Evolutionary conservation across 768 basidiomycete species (phyloP).

Genomic region (Lactarius akahatsu): DNA sequence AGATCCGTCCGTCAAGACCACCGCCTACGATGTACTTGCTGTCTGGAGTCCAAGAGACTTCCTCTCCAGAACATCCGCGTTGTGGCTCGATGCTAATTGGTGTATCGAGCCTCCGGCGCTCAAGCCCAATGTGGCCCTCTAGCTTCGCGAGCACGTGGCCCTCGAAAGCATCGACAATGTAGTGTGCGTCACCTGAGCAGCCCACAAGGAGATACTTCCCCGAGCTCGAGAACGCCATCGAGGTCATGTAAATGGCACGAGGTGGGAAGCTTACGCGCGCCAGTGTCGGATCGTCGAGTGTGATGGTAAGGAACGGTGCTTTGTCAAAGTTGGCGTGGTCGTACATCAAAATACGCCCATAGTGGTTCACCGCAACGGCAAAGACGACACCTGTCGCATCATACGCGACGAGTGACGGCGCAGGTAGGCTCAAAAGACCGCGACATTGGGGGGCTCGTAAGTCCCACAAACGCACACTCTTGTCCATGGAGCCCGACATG

Average conservation of each 20-base stretch:
- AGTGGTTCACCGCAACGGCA: slow-evolving; percentile 81
- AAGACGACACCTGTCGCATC: slow-evolving; percentile 82
- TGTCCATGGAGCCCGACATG: slow-evolving; percentile 92
- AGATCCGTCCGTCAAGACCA: slow-evolving; percentile 79
- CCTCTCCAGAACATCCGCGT: slow-evolving; percentile 87
- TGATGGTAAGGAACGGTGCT: slow-evolving; percentile 83
- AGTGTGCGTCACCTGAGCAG: slow-evolving; percentile 90
- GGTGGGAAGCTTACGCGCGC: slow-evolving; percentile 79
- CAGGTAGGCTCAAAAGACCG: slow-evolving; percentile 73
- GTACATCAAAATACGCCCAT: slow-evolving; percentile 80
- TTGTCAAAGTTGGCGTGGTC: slow-evolving; percentile 87
- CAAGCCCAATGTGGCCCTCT: slow-evolving; percentile 81
- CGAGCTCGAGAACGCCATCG: slow-evolving; percentile 84
- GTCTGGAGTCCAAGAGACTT: slow-evolving; percentile 93
- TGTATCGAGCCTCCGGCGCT: slow-evolving; percentile 53
- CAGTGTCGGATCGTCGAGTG: slow-evolving; percentile 79
- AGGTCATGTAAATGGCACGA: slow-evolving; percentile 87
- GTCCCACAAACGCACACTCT: slow-evolving; percentile 96
- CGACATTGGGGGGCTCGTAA: slow-evolving; percentile 75
- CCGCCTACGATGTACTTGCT: slow-evolving; percentile 88
- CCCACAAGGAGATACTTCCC: slow-evolving; percentile 90
- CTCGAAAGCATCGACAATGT: slow-evolving; percentile 88
- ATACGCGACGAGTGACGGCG: slow-evolving; percentile 78
- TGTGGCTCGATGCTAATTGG: slow-evolving; percentile 61
- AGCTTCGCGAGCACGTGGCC: slow-evolving; percentile 82